phyloP scores from a whole-genome alignment of 225 moss, liverwort and hornwort species.

The Physcomitrium patens region DNA sequence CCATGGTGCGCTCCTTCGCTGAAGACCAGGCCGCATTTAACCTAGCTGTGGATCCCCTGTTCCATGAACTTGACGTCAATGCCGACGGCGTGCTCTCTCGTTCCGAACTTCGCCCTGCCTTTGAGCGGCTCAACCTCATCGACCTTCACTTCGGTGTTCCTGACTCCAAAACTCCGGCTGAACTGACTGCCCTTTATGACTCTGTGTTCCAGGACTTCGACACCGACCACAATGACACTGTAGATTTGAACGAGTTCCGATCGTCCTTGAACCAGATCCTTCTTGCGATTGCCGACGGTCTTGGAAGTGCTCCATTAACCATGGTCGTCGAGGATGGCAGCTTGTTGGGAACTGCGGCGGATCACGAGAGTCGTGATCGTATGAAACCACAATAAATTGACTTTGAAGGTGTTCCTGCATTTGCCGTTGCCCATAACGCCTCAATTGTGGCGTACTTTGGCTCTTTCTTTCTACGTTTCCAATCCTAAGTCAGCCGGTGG shows the following conservation, averaged over 20 bases:
- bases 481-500: too few relatives aligned
- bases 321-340: constrained; percentile 65
- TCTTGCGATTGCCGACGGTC: constrained; percentile 74
- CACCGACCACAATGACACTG: constrained; percentile 62
- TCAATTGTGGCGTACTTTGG: constrained; percentile 13
- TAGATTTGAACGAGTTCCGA: constrained; percentile 70
- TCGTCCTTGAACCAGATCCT: constrained; percentile 71
- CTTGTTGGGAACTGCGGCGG: constrained; percentile 56
- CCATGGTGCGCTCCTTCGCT: constrained; percentile 67
- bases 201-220: constrained; percentile 77
- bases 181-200: constrained; percentile 73
- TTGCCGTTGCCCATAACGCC: constrained; percentile 7
- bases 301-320: constrained; percentile 66
- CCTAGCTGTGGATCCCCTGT: constrained; percentile 60
- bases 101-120: constrained; percentile 68
- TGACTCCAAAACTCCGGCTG: constrained; percentile 61
- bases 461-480: too few relatives aligned
- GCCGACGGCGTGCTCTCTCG: constrained; percentile 69
- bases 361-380: constrained; percentile 37
- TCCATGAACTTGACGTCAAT: constrained; percentile 63
- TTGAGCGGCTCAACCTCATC: constrained; percentile 72
- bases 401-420: constrained; percentile 27
- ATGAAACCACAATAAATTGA: constrained; percentile 15
- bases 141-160: constrained; percentile 73
- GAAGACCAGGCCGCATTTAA: constrained; percentile 55